Evolutionary conservation across 768 basidiomycete species (phyloP), one percentile per base, ranked within the genome.

Genomic region (Serendipita sp.): DNA sequence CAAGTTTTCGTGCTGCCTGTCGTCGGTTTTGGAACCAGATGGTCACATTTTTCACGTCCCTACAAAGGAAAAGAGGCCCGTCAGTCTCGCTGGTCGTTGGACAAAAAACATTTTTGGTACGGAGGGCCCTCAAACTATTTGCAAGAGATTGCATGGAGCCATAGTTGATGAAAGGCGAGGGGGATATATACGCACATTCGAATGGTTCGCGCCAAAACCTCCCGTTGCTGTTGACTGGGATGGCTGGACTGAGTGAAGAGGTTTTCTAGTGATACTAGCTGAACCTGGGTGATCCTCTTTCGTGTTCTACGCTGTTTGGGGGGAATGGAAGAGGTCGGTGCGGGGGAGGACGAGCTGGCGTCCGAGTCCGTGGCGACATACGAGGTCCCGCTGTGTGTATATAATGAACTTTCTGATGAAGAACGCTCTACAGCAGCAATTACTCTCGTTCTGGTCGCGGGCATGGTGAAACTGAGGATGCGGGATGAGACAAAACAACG

Each of bases 381-480:
- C 18, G 48, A 52, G 8, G 18, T 52, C 18, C 48, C 48, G 31
- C 48, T 52, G n/a, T 18, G 18, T 33, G 48, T 52, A 52, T 52
- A 52, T 18, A 52, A n/a, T 52, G 48, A 52, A 52, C 48, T 52
- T 52, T 52, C 48, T 23, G 48, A 52, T 33, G 48, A 52, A 52
- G 48, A 52, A 52, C 48, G 48, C 31, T 52, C 48, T 18, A 52
- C 18, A 52, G 48, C 48, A 23, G 48, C 18, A 31, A 52, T 52
- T 52, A 52, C 31, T 52, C 48, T 52, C 18, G 18, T 18, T 52
- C 48, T 18, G 31, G 48, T 52, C 1, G 48, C 48, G 18, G 48
- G 48, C 48, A 52, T 52, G 18, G 18, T 52, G 40, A 40, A 40
- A 40, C 5, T 40, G 40, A 40, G 40, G 40, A 40, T 40, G 40